Base-by-base conservation (phyloP, 768 basidiomycete genomes). In the Lactarius tabidus region DNA sequence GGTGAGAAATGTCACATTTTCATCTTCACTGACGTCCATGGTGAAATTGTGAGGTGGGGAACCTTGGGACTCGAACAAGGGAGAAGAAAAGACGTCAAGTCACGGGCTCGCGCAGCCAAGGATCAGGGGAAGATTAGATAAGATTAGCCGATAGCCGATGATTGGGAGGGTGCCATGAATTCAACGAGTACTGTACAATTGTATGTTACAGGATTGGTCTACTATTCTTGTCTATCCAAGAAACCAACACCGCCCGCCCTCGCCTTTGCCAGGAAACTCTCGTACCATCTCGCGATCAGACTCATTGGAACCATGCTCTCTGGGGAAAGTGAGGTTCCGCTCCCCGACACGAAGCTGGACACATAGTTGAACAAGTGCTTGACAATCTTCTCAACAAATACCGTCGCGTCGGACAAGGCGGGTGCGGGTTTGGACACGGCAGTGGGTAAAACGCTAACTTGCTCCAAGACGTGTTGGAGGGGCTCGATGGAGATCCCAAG, bases 401-500 rank as follows among this genome's bases (percentile, higher is more conserved):
- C 59, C 15, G 79, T 79, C 20, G 87, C 80, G 70, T 88, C 84
- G 36, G 71, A 55, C 60, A 39, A 66, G 12, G 72, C 59, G 12
- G 71, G 73, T 71, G 63, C 74, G 29, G 59, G 77, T 57, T 57
- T 72, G 17, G 70, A 63, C 38, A 71, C 70, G 1, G 71, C 63
- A 9, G 73, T 71, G 1, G 83, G 82, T 23, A 86, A 77, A 6
- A 74, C 67, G 18, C 80, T 78, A 36, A 90, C 74, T 69, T 94
- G 86, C 0, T 79, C 72, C 45, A 83, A 78, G 60, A 95, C 87
- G 28, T 81, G 75, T 0, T 79, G 69, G 9, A 94, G 77, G 8
- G 91, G 90, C 75, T 94, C 93, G 73, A 94, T 82, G 15, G 91
- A 81, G 63, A 95, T 78, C 1, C 93, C 93, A 8, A 95, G 83